phyloP scores from a whole-genome alignment of 2,329 filamentous ascomycete genomes.

The Colletotrichum higginsianum region DNA sequence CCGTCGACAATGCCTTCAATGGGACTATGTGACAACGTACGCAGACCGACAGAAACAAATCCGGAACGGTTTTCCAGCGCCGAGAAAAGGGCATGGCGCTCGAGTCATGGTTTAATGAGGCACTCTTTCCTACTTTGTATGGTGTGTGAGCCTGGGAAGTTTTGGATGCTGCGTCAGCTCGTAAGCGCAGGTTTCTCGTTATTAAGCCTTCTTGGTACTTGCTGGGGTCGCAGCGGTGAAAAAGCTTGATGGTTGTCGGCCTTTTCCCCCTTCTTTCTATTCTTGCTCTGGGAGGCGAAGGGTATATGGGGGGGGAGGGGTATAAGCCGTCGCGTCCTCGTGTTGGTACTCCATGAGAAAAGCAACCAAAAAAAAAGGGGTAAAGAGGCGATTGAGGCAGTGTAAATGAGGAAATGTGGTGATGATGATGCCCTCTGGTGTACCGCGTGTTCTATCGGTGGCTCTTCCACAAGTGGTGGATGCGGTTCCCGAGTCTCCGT shows the following conservation, averaged over 20 bases:
- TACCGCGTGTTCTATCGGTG: background rate
- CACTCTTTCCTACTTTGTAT: background rate
- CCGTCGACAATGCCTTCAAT: background rate
- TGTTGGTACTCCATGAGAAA: too few relatives aligned
- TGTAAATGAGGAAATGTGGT: background rate
- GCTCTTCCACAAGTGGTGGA: background rate
- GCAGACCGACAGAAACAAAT: background rate
- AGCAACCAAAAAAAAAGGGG: background rate
- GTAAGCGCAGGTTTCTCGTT: background rate
- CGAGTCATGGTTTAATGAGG: slow-evolving; percentile 6
- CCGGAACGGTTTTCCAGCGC: background rate
- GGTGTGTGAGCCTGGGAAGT: background rate
- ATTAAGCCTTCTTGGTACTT: background rate
- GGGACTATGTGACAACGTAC: background rate
- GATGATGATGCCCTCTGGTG: background rate
- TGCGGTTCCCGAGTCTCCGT: background rate
- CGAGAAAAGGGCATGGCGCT: background rate
- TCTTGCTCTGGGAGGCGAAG: too few relatives aligned
- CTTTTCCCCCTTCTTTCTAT: background rate
- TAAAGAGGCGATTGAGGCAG: background rate
- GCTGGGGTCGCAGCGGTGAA: background rate
- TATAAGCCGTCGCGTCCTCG: background rate
- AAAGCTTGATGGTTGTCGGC: background rate
- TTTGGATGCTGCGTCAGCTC: background rate
- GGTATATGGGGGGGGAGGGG: background rate